Evolutionary conservation across 202 grass and related monocot species (phyloP).

Genomic region (Carex arenaria): DNA sequence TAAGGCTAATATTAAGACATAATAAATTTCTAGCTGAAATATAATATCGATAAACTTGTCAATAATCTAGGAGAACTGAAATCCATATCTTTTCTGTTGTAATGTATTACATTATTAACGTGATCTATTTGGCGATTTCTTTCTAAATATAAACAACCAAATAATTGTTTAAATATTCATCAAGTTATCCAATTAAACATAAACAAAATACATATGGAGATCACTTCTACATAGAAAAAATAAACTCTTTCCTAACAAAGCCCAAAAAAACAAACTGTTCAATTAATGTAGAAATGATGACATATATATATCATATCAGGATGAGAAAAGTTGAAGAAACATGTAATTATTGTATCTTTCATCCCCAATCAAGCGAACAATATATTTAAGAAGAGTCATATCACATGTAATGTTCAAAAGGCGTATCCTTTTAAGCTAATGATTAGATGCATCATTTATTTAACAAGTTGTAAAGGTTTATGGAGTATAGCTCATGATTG

Average conservation of each 20-base stretch:
- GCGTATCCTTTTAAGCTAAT: background rate
- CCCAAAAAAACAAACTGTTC: background rate
- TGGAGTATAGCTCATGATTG: conserved; percentile 5
- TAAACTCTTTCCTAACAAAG: background rate
- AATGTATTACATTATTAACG: no score
- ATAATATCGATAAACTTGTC: no score
- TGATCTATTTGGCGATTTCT: no score
- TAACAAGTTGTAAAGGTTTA: conserved; percentile 9
- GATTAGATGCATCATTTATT: background rate
- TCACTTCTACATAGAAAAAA: background rate
- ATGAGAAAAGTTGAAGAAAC: background rate
- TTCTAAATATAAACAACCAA: no score
- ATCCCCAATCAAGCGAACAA: background rate
- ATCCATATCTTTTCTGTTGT: no score
- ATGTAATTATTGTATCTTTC: conserved; percentile 5
- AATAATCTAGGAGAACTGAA: no score
- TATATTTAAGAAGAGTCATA: background rate
- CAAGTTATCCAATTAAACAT: no score
- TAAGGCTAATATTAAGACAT: no score
- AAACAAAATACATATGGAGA: no score
- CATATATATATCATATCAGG: background rate
- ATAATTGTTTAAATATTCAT: no score
- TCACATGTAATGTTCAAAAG: background rate
- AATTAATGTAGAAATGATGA: background rate
- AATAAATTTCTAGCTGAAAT: no score